Percentiles rank a stretch among this genome's conserved stretches.
phyloP scores from a whole-genome alignment of 805 yeast species.

The Metschnikowia continentalis region DNA sequence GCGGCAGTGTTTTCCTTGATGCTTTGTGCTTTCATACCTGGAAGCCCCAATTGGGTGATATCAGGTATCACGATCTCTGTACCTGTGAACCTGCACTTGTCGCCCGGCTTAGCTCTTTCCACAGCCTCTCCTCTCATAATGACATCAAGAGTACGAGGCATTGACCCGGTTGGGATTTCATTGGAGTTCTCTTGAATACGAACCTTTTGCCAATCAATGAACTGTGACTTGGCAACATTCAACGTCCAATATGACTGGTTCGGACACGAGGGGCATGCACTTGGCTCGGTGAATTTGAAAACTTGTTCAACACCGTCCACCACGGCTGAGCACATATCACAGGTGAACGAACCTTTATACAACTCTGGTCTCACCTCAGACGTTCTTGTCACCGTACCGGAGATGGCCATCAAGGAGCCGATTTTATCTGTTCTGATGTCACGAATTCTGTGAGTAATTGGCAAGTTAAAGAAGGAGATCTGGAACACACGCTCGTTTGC shows the following conservation, averaged over 20 bases:
- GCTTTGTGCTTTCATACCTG: slow-evolving; percentile 88
- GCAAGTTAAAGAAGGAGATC: slow-evolving; percentile 82
- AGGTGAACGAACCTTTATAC: slow-evolving; percentile 78
- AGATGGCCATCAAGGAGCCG: slow-evolving; percentile 76
- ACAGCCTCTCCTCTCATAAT: slow-evolving; percentile 91
- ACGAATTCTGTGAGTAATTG: slow-evolving; percentile 77
- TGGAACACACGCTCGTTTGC: slow-evolving; percentile 75
- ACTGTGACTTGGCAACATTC: slow-evolving; percentile 76
- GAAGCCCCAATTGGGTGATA: slow-evolving; percentile 87
- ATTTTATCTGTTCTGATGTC: slow-evolving; percentile 87
- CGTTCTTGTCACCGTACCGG: slow-evolving; percentile 95
- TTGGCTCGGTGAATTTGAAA: slow-evolving; percentile 92
- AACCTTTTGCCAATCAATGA: slow-evolving; percentile 94
- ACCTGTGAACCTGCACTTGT: slow-evolving; percentile 89
- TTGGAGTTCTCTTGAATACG: slow-evolving; percentile 94
- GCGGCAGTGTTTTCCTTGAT: slow-evolving; percentile 60
- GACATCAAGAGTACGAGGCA: slow-evolving; percentile 96
- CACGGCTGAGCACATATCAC: slow-evolving; percentile 81
- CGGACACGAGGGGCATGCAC: slow-evolving; percentile 84
- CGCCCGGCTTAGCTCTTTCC: slow-evolving; percentile 96
- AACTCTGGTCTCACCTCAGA: slow-evolving; percentile 96
- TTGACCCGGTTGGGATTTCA: slow-evolving; percentile 96
- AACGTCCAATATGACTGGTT: slow-evolving; percentile 85
- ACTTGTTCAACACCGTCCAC: slow-evolving; percentile 89
- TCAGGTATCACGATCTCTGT: slow-evolving; percentile 94